These are phyloP conservation scores for Hypsizygus ulmarius DNA, from an alignment of 1,284 basidiomycete genomes.

Conservation along the genomic window DNA sequence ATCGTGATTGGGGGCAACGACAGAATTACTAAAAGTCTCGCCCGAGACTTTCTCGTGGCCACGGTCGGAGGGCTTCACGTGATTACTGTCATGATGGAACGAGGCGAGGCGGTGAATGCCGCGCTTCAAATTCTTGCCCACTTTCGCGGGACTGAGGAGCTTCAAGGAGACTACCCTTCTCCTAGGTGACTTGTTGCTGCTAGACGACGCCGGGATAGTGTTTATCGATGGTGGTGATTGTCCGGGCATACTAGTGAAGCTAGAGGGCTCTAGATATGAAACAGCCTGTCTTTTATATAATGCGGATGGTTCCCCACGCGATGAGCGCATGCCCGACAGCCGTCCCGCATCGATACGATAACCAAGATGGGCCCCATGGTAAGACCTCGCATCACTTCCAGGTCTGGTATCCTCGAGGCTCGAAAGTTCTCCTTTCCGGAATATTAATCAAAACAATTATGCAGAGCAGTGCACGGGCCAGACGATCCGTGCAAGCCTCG, in stretches of 20 bases:
- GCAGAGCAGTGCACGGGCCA: too few relatives aligned
- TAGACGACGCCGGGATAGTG: slow-evolving; percentile 6
- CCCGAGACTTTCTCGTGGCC: neutral
- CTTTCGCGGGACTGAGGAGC: slow-evolving; percentile 17
- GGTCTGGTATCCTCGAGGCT: too few relatives aligned
- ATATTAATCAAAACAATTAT: too few relatives aligned
- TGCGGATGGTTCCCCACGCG: neutral
- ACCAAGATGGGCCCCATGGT: too few relatives aligned
- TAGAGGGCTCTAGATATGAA: neutral
- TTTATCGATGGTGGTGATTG: slow-evolving; percentile 6
- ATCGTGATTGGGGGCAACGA: too few relatives aligned
- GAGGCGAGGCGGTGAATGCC: slow-evolving; percentile 16
- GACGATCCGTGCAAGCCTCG: too few relatives aligned
- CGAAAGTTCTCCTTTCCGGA: too few relatives aligned
- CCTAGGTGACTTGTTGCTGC: neutral
- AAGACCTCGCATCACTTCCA: too few relatives aligned
- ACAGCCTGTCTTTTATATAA: slow-evolving; percentile 15
- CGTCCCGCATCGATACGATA: neutral
- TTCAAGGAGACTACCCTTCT: slow-evolving; percentile 14
- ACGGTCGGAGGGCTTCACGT: slow-evolving; percentile 1
- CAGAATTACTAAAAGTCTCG: neutral
- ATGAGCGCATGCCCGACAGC: slow-evolving; percentile 8
- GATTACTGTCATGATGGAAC: slow-evolving; percentile 10
- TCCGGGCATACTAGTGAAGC: slow-evolving; percentile 8
- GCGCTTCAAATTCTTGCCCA: slow-evolving; percentile 21